These are phyloP conservation scores for Pleurotus cornucopiae DNA, from an alignment of 768 basidiomycete species.

Conservation along the genomic window DNA sequence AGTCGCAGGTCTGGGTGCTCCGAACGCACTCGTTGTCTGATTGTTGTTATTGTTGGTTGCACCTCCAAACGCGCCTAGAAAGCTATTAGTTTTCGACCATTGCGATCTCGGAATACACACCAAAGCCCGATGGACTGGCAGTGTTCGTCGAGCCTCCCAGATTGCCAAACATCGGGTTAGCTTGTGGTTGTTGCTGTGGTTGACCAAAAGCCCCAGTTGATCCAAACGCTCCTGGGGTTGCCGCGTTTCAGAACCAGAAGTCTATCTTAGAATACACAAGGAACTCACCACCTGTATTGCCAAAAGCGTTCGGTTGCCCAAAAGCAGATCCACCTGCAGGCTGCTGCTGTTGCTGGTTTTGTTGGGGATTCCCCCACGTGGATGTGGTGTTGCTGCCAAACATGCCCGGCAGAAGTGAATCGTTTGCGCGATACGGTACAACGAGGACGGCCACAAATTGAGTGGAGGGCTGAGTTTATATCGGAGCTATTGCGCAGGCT, in stretches of 20 bases:
- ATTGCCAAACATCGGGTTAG: slow-evolving; percentile 82
- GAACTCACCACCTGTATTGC: slow-evolving; percentile 17
- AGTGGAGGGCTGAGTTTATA: slow-evolving; percentile 7
- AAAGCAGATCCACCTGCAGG: slow-evolving; percentile 57
- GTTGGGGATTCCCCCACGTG: slow-evolving; percentile 66
- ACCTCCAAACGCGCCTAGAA: slow-evolving; percentile 40
- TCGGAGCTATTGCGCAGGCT: neutral
- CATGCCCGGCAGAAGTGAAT: slow-evolving; percentile 37
- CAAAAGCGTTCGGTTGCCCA: slow-evolving; percentile 26
- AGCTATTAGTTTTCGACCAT: slow-evolving; percentile 14
- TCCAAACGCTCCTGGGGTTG: slow-evolving; percentile 42
- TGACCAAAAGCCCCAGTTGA: slow-evolving; percentile 57
- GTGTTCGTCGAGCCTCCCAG: slow-evolving; percentile 31
- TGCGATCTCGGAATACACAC: slow-evolving; percentile 28
- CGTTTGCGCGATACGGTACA: slow-evolving; percentile 9
- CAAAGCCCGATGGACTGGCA: slow-evolving; percentile 33
- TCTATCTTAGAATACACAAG: slow-evolving; percentile 16
- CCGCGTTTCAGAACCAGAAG: slow-evolving; percentile 21
- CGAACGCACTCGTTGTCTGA: slow-evolving; percentile 43
- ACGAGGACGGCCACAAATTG: slow-evolving; percentile 13
- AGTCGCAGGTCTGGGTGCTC: slow-evolving; percentile 61
- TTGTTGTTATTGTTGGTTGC: slow-evolving; percentile 24
- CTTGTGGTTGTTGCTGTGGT: slow-evolving; percentile 53
- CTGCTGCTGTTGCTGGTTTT: slow-evolving; percentile 57
- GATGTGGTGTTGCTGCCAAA: slow-evolving; percentile 53